Base-by-base conservation (phyloP, 257 asterid species). In the Ilex asprella region DNA sequence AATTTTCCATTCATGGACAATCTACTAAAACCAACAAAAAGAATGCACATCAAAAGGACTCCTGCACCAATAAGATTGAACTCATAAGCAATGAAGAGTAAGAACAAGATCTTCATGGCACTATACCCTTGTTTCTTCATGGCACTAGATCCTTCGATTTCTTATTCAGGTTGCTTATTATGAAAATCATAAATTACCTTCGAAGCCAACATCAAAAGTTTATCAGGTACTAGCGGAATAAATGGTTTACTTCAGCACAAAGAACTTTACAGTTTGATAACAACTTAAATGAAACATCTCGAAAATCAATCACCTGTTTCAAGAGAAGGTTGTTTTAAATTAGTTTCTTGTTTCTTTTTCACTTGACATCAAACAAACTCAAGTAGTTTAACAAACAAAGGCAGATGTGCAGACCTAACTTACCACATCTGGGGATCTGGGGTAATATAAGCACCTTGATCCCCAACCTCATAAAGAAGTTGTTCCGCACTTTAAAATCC, bases 341-440 rank as follows among this genome's bases (percentile, higher is more conserved):
- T 31, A 71, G 35, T 69, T 67, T 66, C 52, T 32, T 30, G 31
- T 21, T 55, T 29, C 51, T 30, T 29, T 14, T 72, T 60, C 50
- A 39, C 62, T 49, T n/a, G 3, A 35, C 41, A 62, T 69, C n/a
- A 41, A 52, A 30, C 51, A 54, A 30, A 32, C 30, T 11, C 56
- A 12, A 55, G n/a, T 35, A 67, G 58, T 52, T 44, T 7, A 10
- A 31, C 11, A 64, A 67, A 62, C 39, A 15, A 64, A 54, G 32
- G 54, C 47, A 31, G 39, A n/a, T n/a, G n/a, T n/a, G 39, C 5
- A 56, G 65, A 65, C 47, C 55, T 44, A 64, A 69, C 75, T 65
- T 77, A 90, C 99, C 86, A 89, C 95, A 73, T 93, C 97, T n/a
- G n/a, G n/a, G n/a, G n/a, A n/a, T n/a, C n/a, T 9, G 99, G 99